Evolutionary conservation across 352 stramenopile genomes (phyloP).

Genomic region (Pythium sukuiense): DNA sequence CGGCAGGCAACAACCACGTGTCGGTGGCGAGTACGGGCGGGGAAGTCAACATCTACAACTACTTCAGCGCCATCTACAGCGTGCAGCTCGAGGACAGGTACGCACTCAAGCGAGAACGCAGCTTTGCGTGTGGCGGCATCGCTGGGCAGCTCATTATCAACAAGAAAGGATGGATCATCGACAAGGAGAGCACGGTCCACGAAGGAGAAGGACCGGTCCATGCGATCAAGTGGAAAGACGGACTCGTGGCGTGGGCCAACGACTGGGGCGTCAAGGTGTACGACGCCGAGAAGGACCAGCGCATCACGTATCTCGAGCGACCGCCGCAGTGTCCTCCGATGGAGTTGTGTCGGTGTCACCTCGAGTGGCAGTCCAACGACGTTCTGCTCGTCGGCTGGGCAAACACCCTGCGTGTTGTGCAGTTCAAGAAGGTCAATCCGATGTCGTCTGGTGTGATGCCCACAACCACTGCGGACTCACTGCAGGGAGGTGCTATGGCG

Average conservation of each 20-base stretch:
- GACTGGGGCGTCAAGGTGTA: slow-evolving; percentile 89
- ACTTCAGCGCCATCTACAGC: slow-evolving; percentile 81
- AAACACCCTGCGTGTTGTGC: slow-evolving; percentile 72
- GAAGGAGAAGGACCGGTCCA: slow-evolving; percentile 83
- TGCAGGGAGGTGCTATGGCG: slow-evolving; percentile 29
- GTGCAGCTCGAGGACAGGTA: slow-evolving; percentile 81
- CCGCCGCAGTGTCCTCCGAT: slow-evolving; percentile 78
- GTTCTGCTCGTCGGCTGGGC: slow-evolving; percentile 78
- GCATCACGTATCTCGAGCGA: slow-evolving; percentile 82
- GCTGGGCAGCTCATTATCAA: slow-evolving; percentile 82
- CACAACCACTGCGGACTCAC: slow-evolving; percentile 10
- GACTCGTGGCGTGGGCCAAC: slow-evolving; percentile 81
- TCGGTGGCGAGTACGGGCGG: slow-evolving; percentile 67
- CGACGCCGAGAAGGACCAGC: slow-evolving; percentile 67
- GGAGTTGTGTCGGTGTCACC: slow-evolving; percentile 78
- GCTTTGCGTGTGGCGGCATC: slow-evolving; percentile 80
- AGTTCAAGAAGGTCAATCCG: slow-evolving; percentile 58
- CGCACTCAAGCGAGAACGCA: slow-evolving; percentile 77
- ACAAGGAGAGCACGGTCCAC: slow-evolving; percentile 84
- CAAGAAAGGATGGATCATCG: slow-evolving; percentile 87
- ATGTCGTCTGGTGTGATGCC: slow-evolving; percentile 35
- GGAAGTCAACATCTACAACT: slow-evolving; percentile 90
- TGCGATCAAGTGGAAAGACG: slow-evolving; percentile 75
- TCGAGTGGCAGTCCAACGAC: slow-evolving; percentile 66
- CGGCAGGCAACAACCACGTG: slow-evolving; percentile 31